Percentiles rank a stretch among this genome's conserved stretches.
phyloP scores from a whole-genome alignment of 2,329 filamentous ascomycete genomes.

The Ophiostoma montium region DNA sequence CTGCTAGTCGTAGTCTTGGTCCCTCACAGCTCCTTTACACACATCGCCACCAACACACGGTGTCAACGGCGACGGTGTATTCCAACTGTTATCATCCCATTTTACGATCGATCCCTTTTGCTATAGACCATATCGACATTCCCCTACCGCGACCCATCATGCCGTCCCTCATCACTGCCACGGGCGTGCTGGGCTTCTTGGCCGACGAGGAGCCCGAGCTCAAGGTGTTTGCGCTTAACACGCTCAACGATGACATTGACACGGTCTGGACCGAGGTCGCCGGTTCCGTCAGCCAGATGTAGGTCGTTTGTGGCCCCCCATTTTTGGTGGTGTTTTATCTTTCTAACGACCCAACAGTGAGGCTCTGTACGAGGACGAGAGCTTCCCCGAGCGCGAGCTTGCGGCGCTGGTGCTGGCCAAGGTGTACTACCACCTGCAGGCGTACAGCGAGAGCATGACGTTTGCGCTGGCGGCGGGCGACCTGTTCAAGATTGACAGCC shows the following conservation, averaged over 20 bases:
- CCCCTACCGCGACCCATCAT: constrained; percentile 31
- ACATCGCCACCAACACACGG: too few relatives aligned
- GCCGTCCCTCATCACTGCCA: constrained; percentile 88
- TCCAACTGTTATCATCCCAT: too few relatives aligned
- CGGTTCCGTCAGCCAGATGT: constrained; percentile 87
- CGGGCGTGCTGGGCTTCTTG: constrained; percentile 87
- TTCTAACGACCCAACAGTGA: constrained; percentile 45
- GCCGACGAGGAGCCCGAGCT: constrained; percentile 89
- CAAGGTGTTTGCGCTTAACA: constrained; percentile 87
- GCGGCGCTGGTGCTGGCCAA: constrained; percentile 91
- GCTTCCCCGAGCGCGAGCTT: constrained; percentile 84
- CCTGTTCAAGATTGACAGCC: constrained; percentile 81
- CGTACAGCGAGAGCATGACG: constrained; percentile 98
- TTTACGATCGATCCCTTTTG: too few relatives aligned
- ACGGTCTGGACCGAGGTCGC: constrained; percentile 97
- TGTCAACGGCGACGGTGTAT: too few relatives aligned
- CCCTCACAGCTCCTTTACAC: too few relatives aligned
- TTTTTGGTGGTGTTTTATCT: too few relatives aligned
- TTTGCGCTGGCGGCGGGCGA: constrained; percentile 92
- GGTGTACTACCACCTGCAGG: constrained; percentile 97
- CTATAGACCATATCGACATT: too few relatives aligned
- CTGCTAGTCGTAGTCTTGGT: too few relatives aligned
- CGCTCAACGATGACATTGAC: constrained; percentile 91
- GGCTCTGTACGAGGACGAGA: constrained; percentile 91
- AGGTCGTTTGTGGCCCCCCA: constrained; percentile 19